Base-by-base conservation (phyloP, 352 stramenopile species). In the Phytophthora capsici region DNA sequence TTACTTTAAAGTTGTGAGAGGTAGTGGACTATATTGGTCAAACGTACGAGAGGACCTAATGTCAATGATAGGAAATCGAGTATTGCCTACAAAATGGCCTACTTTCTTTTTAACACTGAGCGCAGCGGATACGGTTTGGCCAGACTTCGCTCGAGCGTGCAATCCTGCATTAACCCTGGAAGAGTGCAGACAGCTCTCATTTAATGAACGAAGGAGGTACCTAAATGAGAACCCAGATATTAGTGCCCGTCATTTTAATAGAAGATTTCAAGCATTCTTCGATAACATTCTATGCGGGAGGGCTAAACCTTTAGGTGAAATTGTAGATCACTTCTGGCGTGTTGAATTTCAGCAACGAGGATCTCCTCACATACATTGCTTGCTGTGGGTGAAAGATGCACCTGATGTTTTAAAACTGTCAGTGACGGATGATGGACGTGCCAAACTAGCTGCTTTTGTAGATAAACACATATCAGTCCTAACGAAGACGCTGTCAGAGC, bases 311-410 rank as follows among this genome's bases (percentile, higher is more conserved):
- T 19, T 77, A 0, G 68, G 63, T 5, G 43, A 64, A 19, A 64
- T 73, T 16, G 23, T 12, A 0, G 57, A 70, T n/a, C 66, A 45
- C 10, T 61, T 77, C 36, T 77, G 69, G 69, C 25, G 64, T 6
- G 56, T 74, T 0, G 52, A 73, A 20, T 66, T 71, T 37, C 58
- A 70, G 19, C 45, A 54, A 0, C 20, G 58, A 10, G 63, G 68
- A 13, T 73, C 63, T 0, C 63, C 66, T 3, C 68, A 69, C 16
- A 59, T 72, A 6, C 53, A 76, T 36, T 53, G 46, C 3, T 45
- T 68, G 0, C 14, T 77, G 0, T 77, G 64, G 55, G 19, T 70
- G 6, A 63, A 63, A 30, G 32, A 65, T 10, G 56, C 57, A 1
- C 54, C 59, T 12, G 37, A 73, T 9, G 43, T 73, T 0, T 6